These are phyloP conservation scores for Dendrobium huoshanense DNA, from an alignment of 106 monocot species.

Conservation along the genomic window DNA sequence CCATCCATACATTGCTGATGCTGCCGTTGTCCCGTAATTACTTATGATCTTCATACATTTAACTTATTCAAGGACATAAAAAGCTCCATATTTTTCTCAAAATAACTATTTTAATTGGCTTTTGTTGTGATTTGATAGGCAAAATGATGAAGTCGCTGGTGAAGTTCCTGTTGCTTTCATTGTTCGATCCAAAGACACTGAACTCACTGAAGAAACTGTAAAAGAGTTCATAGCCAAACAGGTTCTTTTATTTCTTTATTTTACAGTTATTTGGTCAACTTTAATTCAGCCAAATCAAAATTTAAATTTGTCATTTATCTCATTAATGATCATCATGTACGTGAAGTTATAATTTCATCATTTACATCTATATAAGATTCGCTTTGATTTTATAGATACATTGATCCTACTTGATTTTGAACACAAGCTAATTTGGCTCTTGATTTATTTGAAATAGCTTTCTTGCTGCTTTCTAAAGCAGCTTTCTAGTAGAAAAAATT, in stretches of 20 bases:
- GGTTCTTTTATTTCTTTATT: slow-evolving; percentile 21
- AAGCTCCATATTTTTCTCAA: no score
- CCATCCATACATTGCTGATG: slow-evolving; percentile 68
- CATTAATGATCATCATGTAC: no score
- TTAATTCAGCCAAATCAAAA: background rate
- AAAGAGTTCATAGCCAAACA: slow-evolving; percentile 87
- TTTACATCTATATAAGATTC: no score
- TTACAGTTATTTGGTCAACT: background rate
- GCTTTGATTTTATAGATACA: no score
- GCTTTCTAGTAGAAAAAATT: no score
- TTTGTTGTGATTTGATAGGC: slow-evolving; percentile 19
- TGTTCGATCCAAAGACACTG: slow-evolving; percentile 39
- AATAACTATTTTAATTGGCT: background rate
- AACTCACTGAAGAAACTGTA: slow-evolving; percentile 54
- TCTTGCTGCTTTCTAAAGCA: no score
- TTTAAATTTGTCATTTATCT: no score
- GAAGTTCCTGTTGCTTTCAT: slow-evolving; percentile 91
- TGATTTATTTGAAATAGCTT: no score
- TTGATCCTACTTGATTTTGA: no score
- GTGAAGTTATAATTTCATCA: no score
- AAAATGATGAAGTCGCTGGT: slow-evolving; percentile 65
- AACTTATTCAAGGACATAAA: background rate
- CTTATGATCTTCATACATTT: background rate
- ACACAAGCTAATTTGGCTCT: no score
- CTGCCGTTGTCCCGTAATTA: slow-evolving; percentile 82